Percentiles rank a stretch among this genome's conserved stretches.
phyloP scores from a whole-genome alignment of 805 yeast species.

The Isabelozyma pseudorhagii region DNA sequence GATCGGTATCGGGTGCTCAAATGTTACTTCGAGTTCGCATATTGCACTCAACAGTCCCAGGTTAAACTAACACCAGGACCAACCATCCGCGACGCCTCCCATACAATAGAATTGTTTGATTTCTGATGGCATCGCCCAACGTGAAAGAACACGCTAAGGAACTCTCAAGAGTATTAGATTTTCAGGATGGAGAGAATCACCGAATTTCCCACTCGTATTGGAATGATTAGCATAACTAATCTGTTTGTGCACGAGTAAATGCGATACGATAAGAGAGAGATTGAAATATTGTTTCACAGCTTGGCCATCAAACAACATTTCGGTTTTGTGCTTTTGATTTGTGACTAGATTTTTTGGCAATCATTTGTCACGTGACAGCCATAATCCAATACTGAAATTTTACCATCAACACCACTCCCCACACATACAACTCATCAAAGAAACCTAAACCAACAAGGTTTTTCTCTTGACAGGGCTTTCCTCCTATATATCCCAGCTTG shows the following conservation, averaged over 20 bases:
- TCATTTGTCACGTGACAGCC: no score
- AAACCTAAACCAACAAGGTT: no score
- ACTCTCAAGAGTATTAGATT: conserved; percentile 50
- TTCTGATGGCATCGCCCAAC: conserved; percentile 61
- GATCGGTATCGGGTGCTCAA: conserved; percentile 62
- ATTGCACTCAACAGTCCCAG: conserved; percentile 58
- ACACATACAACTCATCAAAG: no score
- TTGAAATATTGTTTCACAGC: conserved; percentile 16
- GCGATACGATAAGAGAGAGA: conserved; percentile 46
- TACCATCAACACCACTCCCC: no score
- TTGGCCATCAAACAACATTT: neutral
- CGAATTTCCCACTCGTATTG: conserved; percentile 61
- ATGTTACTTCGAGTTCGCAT: conserved; percentile 40
- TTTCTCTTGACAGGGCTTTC: no score
- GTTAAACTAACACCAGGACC: conserved; percentile 29
- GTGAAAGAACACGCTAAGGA: conserved; percentile 48
- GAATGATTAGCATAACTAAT: conserved; percentile 1
- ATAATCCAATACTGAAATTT: no score
- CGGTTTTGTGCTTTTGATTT: neutral
- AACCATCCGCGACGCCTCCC: conserved; percentile 61
- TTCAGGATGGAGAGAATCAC: conserved; percentile 53
- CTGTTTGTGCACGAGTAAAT: conserved; percentile 42
- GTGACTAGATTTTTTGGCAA: no score
- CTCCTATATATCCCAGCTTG: no score
- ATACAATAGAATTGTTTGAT: conserved; percentile 32